Evolutionary conservation across 805 yeast species (phyloP), one percentile per base, ranked within the genome.

Genomic region (Metschnikowia vanudenii): DNA sequence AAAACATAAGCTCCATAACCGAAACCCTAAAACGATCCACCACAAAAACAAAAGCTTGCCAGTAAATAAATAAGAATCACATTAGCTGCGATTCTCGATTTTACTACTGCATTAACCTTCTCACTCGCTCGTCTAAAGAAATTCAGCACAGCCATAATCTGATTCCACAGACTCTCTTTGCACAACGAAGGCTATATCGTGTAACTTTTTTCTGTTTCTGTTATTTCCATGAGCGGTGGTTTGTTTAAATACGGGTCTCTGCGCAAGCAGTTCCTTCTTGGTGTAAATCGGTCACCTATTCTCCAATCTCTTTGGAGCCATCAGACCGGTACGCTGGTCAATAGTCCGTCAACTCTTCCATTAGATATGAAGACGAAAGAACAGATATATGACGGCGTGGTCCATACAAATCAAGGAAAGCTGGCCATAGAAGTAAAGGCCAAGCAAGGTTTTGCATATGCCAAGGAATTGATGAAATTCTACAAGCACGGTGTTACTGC

Each of bases 401-500:
- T 55, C 6, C 35, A 26, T 4, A 49, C 43, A 7, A 56, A 63
- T 41, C 55, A 59, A 2, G 52, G 54, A 13, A 50, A 49, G 7
- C 37, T 47, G 17, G 51, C 51, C 4, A 6, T 56, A 2, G 30
- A 38, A n/a, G 49, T 69, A 36, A 62, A 58, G 43, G 31, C 56
- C 22, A 71, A 67, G 43, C 79, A 79, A 52, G 69, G 69, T 55
- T 57, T 63, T 18, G 64, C 71, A 1, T 74, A 74, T 51, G 80
- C 77, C 5, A 74, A 75, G 55, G 52, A 65, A 2, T 52, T 80
- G 36, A 54, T 82, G 34, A 60, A 60, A 5, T 82, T 83, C 59
- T 85, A 84, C 65, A 76, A 76, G 49, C 60, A 66, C 2, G 91
- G 92, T 1, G 69, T 84, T 2, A 61, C 66, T 17, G 78, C 76